Evolutionary conservation across 169 alveolate genomes (phyloP), one percentile per base, ranked within the genome.

Genomic region (Babesia bovis): DNA sequence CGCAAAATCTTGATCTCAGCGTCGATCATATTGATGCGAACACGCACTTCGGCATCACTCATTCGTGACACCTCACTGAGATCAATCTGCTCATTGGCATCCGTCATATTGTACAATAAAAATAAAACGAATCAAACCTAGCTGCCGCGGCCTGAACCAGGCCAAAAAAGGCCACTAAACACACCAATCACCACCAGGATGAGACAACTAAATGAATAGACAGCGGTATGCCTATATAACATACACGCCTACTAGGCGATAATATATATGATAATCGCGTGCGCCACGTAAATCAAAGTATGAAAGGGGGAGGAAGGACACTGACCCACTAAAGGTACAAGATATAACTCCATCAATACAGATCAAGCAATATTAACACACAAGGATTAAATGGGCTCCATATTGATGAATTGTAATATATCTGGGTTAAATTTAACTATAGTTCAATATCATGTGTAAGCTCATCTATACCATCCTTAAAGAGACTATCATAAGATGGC

Each of bases 1-100:
- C 94, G 94, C 73, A 90, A 82, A 5, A 85, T 85, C 69, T 93
- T 81, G 23, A 95, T 93, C 70, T 94, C 96, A 2, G 94, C 78
- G 82, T 95, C 97, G 26, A 89, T 89, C 85, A 89, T 69, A 50
- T 86, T 82, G 35, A 72, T 71, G 68, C 94, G 44, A 3, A 89
- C 84, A 49, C 81, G 66, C 7, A 89, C 89, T 45, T 85, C 94
- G 26, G 70, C 53, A 45, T 89, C 89, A 36, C 85, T 71, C 57
- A 89, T 51, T 26, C 38, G 77, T 28, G 74, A 71, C 23, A 89
- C 82, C 52, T 89, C 91, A 25, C 85, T 78, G 21, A 89, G 59
- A 63, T 81, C 88, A 17, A 70, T 41, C 21, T 72, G 67, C 55
- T 69, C 88, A 52, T 65, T 71, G 47, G 47, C 33, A 33, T 40